A percentile compares a stretch with the other conserved stretches of the same genome.
phyloP scores from a whole-genome alignment of 306 rosid genomes.

The Cicer chorassanicum region DNA sequence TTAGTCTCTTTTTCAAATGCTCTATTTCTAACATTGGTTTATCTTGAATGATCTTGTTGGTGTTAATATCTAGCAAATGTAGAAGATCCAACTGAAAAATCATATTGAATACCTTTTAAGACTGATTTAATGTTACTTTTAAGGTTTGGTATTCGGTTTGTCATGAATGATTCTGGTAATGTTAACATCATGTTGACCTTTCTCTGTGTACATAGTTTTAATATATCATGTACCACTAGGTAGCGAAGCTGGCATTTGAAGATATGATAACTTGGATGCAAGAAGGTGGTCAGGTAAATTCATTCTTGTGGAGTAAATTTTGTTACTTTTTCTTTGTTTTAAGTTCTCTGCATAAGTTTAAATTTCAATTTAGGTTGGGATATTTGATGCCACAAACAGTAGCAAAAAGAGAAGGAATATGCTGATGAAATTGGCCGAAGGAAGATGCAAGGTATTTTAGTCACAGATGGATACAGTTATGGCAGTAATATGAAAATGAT shows the following conservation, averaged over 20 bases:
- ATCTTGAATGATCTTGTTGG: constrained; percentile 32
- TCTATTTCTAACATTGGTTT: constrained; percentile 37
- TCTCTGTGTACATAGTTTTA: constrained; percentile 73
- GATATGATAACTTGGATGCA: constrained; percentile 99
- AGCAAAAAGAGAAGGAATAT: constrained; percentile 80
- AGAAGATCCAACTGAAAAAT: constrained; percentile 24
- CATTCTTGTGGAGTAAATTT: constrained; percentile 39
- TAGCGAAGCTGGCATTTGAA: constrained; percentile 97
- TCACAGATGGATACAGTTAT: constrained; percentile 40
- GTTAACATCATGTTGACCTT: constrained; percentile 58
- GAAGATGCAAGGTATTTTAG: constrained; percentile 88
- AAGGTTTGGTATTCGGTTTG: constrained; percentile 31
- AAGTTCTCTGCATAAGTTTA: constrained; percentile 33
- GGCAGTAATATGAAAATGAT: constrained; percentile 36
- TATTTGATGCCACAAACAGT: constrained; percentile 98
- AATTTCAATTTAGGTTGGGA: constrained; percentile 76
- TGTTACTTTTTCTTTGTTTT: constrained; percentile 35
- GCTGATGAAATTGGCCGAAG: constrained; percentile 97
- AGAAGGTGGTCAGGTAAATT: constrained; percentile 98
- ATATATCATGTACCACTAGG: constrained; percentile 85
- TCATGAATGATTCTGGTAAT: constrained; percentile 39
- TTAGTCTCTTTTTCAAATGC: constrained; percentile 19
- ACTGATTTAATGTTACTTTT: constrained; percentile 18
- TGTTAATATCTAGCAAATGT: constrained; percentile 46
- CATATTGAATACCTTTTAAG: constrained; percentile 15